Evolutionary conservation across 2,329 filamentous ascomycete species (phyloP), one percentile per base, ranked within the genome.

Genomic region (Pseudogymnoascus sp.): DNA sequence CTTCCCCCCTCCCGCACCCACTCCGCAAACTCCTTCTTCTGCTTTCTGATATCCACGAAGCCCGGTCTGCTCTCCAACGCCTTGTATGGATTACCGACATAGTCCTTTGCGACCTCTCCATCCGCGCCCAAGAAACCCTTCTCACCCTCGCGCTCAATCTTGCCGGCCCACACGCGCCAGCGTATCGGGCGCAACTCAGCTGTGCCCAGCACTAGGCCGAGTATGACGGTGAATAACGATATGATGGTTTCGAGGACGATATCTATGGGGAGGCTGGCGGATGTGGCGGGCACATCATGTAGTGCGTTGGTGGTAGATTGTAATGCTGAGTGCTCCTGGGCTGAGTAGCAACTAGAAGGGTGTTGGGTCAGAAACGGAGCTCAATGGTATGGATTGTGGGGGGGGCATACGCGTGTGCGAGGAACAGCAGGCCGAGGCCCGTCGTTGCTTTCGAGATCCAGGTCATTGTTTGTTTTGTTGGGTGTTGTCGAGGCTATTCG

Each of bases 11-110:
- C 73, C 71, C 82, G 81, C 35, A 86, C 83, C 91, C 90, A 96
- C 66, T 87, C 82, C 14, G 85, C 82, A 79, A 96, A 96, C 65
- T 93, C 89, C 72, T 82, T 86, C 72, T 89, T 84, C 77, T 92
- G 82, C 74, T 86, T 89, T 75, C 91, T 87, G 66, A 98, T 90
- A 77, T 99, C 91, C 78, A 91, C 83, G 71, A 98, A 99, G 1
- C 91, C 88, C 56, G 87, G 85, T 68, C 95, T 81, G 65, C 90
- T 88, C 77, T 98, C 93, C 65, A 97, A 75, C 53, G 84, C 81
- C 60, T 79, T 81, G 75, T 93, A 98, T 5, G 93, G 91, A 72
- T 96, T 96, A 14, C 89, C 89, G 11, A 84, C 77, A 66, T 82
- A 89, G 65, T 87, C 85, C 73, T 84, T 87, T 71, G 91, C 86